Base-by-base conservation (phyloP, 371 early-diverging fungal species). In the Cokeromyces recurvatus region DNA sequence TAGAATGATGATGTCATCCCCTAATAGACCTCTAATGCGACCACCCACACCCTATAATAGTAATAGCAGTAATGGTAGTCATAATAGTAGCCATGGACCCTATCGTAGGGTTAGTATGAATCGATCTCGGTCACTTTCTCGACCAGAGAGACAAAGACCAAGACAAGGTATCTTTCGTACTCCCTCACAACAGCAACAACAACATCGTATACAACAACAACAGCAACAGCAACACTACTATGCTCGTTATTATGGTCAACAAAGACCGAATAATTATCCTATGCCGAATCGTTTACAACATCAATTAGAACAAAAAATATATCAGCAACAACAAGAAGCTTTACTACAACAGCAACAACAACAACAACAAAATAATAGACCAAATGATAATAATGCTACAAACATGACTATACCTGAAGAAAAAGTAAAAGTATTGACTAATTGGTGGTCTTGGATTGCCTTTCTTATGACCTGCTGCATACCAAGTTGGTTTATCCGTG, bases 401-500 rank as follows among this genome's bases (percentile, higher is more conserved):
- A n/a, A n/a, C n/a, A n/a, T n/a, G n/a, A n/a, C n/a, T n/a, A n/a
- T n/a, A n/a, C 53, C 52, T 12, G 67, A 70, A 43, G 47, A 65
- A 24, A 71, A 75, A 32, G 57, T 69, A 4, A 70, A 75, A 53
- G 78, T 80, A 5, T 44, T 78, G 7, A 67, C 65, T 2, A 64
- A 55, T 34, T 74, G 74, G 68, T 74, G 74, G 74, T 60, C 71
- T 36, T 74, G 74, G 74, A 55, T 64, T 2, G 78, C 81, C 4
- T 69, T 64, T 38, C 54, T 81, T 14, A 60, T 62, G 46, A 81
- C 81, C 4, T 81, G 81, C 42, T 81, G 77, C 48, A 53, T 78
- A 37, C 81, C 81, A 1, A 69, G 68, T 38, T 68, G 69, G 56
- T 62, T 74, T 39, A 52, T 81, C 2, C 68, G 72, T 23, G 59